These are phyloP conservation scores for Oehlia diaphana DNA, from an alignment of 192 early-diverging fungal genomes.

Conservation along the genomic window DNA sequence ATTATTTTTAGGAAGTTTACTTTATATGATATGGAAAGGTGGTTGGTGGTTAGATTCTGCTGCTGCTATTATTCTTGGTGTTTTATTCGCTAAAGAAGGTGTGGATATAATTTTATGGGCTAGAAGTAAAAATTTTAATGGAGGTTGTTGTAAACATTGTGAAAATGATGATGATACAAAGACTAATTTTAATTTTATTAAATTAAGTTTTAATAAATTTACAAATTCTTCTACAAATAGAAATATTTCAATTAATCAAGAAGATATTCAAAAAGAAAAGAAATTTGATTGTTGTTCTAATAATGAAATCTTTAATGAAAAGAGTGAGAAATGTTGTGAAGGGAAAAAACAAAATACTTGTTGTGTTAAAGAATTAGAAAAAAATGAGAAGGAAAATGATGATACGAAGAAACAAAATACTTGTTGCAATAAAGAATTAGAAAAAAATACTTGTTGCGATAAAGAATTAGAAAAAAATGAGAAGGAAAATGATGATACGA, in stretches of 20 bases:
- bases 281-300: neutral
- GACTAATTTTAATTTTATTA: neutral
- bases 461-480: neutral
- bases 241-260: neutral
- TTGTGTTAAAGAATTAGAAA: neutral
- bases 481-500: neutral
- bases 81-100: conserved; percentile 21
- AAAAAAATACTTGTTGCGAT: no score
- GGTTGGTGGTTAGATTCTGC: conserved; percentile 21
- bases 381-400: neutral
- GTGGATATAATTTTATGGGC: conserved; percentile 13
- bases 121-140: conserved; percentile 22
- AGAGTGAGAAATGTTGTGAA: neutral
- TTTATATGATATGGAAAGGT: conserved; percentile 8
- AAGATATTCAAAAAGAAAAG: neutral
- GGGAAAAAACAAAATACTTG: neutral
- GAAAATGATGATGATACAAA: neutral
- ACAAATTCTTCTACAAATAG: neutral
- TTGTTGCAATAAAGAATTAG: no score
- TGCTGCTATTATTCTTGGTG: conserved; percentile 8
- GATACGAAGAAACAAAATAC: neutral
- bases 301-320: neutral
- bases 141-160: conserved; percentile 19
- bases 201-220: neutral
- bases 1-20: conserved; percentile 3